These are phyloP conservation scores for Nidularia pulvinata DNA, from an alignment of 768 basidiomycete species.

Conservation along the genomic window DNA sequence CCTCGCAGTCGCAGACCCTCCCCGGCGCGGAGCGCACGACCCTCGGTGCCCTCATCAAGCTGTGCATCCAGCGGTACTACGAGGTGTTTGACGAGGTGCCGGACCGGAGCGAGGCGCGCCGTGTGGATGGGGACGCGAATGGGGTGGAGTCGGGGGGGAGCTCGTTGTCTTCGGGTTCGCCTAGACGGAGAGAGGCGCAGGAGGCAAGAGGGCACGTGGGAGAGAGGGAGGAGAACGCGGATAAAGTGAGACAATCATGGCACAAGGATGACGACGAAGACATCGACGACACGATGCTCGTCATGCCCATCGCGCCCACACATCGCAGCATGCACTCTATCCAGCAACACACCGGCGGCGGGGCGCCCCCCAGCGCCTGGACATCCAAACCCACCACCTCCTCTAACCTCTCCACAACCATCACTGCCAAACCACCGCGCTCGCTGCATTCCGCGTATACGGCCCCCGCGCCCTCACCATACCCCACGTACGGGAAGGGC, in stretches of 20 bases:
- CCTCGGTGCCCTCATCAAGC: conserved; percentile 67
- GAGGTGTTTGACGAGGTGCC: conserved; percentile 84
- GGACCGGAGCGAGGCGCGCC: conserved; percentile 64
- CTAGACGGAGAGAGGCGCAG: conserved; percentile 11
- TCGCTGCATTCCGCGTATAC: conserved; percentile 15
- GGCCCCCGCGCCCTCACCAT: conserved; percentile 11
- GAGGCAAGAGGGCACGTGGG: conserved; percentile 28
- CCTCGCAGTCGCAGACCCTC: background rate
- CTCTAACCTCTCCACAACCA: conserved; percentile 12
- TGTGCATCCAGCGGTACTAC: conserved; percentile 83
- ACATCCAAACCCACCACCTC: conserved; percentile 2
- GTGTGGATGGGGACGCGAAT: conserved; percentile 12
- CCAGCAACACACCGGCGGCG: conserved; percentile 2
- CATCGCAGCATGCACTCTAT: conserved; percentile 11
- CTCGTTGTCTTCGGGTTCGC: conserved; percentile 15
- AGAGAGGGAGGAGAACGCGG: too few species aligned
- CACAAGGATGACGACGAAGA: conserved; percentile 56
- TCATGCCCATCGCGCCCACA: conserved; percentile 65
- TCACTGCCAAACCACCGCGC: conserved; percentile 19
- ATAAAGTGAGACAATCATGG: too few species aligned
- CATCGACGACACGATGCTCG: conserved; percentile 74
- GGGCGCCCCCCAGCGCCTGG: conserved; percentile 36
- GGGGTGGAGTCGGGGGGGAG: too few species aligned
- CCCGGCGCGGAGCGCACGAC: conserved; percentile 47
- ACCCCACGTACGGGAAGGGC: conserved; percentile 21